A percentile compares a stretch with the other conserved stretches of the same genome.
phyloP scores from a whole-genome alignment of 495 filamentous ascomycete genomes.

The Xylaria bambusicola region DNA sequence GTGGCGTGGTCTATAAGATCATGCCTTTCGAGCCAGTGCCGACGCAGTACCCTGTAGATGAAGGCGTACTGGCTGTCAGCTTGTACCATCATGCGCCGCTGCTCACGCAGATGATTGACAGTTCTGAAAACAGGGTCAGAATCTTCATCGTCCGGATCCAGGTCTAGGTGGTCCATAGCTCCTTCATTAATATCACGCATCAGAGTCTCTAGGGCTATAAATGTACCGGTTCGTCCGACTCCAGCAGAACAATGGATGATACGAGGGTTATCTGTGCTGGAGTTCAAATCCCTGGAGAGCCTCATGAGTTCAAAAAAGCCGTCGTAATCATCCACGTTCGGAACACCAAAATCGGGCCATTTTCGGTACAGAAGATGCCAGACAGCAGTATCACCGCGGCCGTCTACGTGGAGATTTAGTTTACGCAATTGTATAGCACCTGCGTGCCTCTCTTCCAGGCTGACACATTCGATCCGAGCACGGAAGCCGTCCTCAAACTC shows the following conservation, averaged over 20 bases:
- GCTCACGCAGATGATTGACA: constrained; percentile 81
- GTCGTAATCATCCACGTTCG: constrained; percentile 73
- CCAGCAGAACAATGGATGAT: constrained; percentile 94
- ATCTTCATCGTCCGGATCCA: constrained; percentile 24
- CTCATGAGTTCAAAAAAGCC: constrained; percentile 79
- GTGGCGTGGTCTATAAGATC: constrained; percentile 27
- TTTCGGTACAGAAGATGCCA: constrained; percentile 90
- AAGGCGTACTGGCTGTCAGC: constrained; percentile 83
- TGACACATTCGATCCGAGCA: constrained; percentile 54
- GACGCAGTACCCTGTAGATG: constrained; percentile 82
- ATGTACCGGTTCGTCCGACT: constrained; percentile 91
- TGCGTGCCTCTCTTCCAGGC: constrained; percentile 48
- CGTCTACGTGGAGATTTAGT: constrained; percentile 48
- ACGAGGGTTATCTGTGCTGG: constrained; percentile 67
- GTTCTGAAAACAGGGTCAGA: constrained; percentile 62
- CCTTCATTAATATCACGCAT: constrained; percentile 79
- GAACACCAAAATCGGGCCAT: constrained; percentile 94
- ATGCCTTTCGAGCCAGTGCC: constrained; percentile 65
- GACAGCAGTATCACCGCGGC: constrained; percentile 55
- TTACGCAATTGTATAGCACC: constrained; percentile 58
- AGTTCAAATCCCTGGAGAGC: constrained; percentile 71
- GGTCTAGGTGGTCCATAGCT: constrained; percentile 53
- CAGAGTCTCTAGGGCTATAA: constrained; percentile 91
- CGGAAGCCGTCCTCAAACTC: constrained; percentile 66
- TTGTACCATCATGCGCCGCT: constrained; percentile 96